Percentiles rank a stretch among this genome's conserved stretches.
Conservation (phyloP, 2,329 filamentous ascomycete species). For the Neofusicoccum cordaticola region DNA sequence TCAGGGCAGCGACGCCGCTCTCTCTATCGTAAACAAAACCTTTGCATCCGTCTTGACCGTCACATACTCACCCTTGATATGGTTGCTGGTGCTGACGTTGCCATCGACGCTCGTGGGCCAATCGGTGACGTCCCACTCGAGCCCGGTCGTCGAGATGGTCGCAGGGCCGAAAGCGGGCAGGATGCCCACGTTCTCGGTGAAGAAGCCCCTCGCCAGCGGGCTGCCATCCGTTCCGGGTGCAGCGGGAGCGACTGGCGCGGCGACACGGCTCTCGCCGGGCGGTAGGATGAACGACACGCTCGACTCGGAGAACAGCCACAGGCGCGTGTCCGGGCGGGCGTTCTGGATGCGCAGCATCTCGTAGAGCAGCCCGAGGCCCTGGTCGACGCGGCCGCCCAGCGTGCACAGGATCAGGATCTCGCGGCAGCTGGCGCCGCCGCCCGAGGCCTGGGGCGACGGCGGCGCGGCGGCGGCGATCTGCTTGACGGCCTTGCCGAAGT, state of each 20-base stretch:
- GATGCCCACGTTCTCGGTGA: slow-evolving; percentile 81
- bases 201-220: slow-evolving; percentile 38
- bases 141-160: slow-evolving; percentile 53
- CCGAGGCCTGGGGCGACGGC: slow-evolving; percentile 32
- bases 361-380: slow-evolving; percentile 84
- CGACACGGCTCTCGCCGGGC: slow-evolving; percentile 64
- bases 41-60: slow-evolving; percentile 40
- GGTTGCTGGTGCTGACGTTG: slow-evolving; percentile 51
- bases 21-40: slow-evolving; percentile 50
- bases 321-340: slow-evolving; percentile 40
- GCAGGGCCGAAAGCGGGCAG: slow-evolving; percentile 78
- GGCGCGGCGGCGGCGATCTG: slow-evolving; percentile 44
- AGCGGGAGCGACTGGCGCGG: slow-evolving; percentile 50
- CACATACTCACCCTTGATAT: slow-evolving; percentile 42
- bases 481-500: slow-evolving; percentile 81
- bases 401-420: slow-evolving; percentile 81
- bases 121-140: slow-evolving; percentile 63
- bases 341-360: slow-evolving; percentile 64
- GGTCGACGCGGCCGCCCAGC: slow-evolving; percentile 86
- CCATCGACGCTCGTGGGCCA: slow-evolving; percentile 64
- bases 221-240: slow-evolving; percentile 16
- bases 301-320: slow-evolving; percentile 79
- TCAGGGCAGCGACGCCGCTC: slow-evolving; percentile 12
- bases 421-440: slow-evolving; percentile 19
- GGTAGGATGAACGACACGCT: slow-evolving; percentile 81